Evolutionary conservation across 1,139 yeast genomes (phyloP).

Genomic region (Waltiozyma sp.): DNA sequence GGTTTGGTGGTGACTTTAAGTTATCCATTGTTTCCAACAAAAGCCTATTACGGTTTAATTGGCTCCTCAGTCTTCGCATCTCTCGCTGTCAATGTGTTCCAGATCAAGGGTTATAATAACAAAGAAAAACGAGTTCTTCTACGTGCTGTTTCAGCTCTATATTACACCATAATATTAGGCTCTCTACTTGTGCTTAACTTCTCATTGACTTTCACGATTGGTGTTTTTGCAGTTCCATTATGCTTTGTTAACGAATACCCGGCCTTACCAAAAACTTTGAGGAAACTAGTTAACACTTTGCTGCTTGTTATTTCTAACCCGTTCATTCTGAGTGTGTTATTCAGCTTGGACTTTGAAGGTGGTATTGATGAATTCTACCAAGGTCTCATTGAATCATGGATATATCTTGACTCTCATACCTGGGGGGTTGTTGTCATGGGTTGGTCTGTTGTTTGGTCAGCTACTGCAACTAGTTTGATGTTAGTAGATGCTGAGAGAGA

Average conservation of each 20-base stretch:
- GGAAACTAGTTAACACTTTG: constrained; percentile 19
- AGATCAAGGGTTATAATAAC: constrained; percentile 1
- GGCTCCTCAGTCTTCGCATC: constrained; percentile 11
- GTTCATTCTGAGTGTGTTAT: constrained; percentile 23
- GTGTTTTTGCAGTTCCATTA: constrained; percentile 60
- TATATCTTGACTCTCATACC: constrained; percentile 72
- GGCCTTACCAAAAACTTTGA: neutral
- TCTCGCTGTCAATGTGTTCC: constrained; percentile 11
- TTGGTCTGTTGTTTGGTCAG: constrained; percentile 79
- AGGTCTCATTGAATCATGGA: constrained; percentile 42
- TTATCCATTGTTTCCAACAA: constrained; percentile 5
- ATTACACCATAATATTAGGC: constrained; percentile 58
- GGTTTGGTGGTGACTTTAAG: constrained; percentile 1
- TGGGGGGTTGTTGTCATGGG: constrained; percentile 68
- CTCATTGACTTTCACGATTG: constrained; percentile 64
- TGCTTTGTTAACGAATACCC: constrained; percentile 37
- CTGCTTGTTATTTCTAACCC: constrained; percentile 45
- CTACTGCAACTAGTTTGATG: constrained; percentile 28
- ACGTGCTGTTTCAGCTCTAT: constrained; percentile 37
- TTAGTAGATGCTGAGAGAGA: constrained; percentile 4
- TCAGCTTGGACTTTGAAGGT: constrained; percentile 16
- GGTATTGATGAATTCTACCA: constrained; percentile 29
- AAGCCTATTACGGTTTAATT: constrained; percentile 4
- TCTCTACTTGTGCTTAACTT: constrained; percentile 77
- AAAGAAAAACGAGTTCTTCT: constrained; percentile 14